Evolutionary conservation across 2,329 filamentous ascomycete species (phyloP).

Genomic region (Lasiodiplodia citricola): DNA sequence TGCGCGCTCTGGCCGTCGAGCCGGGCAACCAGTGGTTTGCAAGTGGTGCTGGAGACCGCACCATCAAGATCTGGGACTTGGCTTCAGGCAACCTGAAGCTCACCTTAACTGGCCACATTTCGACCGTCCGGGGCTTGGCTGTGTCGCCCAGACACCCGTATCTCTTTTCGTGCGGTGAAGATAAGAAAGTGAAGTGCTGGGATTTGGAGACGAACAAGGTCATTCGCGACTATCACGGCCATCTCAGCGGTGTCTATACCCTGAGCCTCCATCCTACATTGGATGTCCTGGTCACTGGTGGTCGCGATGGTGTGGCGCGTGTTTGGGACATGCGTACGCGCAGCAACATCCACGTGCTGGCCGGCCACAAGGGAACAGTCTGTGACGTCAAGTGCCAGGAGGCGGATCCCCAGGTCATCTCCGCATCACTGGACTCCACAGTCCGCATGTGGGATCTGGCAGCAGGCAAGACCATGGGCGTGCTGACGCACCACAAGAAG

Average conservation of each 20-base stretch:
- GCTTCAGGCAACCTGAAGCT: slow-evolving; percentile 83
- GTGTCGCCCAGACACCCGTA: slow-evolving; percentile 95
- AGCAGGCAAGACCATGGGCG: slow-evolving; percentile 93
- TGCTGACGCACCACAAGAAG: slow-evolving; percentile 98
- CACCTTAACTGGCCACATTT: slow-evolving; percentile 93
- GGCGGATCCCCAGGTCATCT: slow-evolving; percentile 94
- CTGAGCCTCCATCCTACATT: slow-evolving; percentile 91
- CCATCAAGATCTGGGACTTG: slow-evolving; percentile 98
- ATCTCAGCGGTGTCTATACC: slow-evolving; percentile 94
- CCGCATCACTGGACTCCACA: slow-evolving; percentile 87
- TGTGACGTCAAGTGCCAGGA: slow-evolving; percentile 91
- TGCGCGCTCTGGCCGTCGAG: slow-evolving; percentile 85
- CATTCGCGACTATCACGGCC: slow-evolving; percentile 95
- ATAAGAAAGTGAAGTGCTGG: slow-evolving; percentile 99
- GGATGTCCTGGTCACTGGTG: slow-evolving; percentile 92
- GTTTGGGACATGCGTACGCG: slow-evolving; percentile 99
- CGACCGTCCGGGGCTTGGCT: slow-evolving; percentile 87
- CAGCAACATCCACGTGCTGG: slow-evolving; percentile 91
- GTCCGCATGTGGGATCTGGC: slow-evolving; percentile 95
- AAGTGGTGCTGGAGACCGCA: slow-evolving; percentile 90
- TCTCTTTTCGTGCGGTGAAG: slow-evolving; percentile 95
- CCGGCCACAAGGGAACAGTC: slow-evolving; percentile 89
- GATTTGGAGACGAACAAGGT: slow-evolving; percentile 99
- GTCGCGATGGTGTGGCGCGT: slow-evolving; percentile 88
- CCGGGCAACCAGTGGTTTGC: slow-evolving; percentile 98